These are phyloP conservation scores for Dillenia turbinata DNA, from an alignment of 164 flowering plant genomes.

Conservation along the genomic window DNA sequence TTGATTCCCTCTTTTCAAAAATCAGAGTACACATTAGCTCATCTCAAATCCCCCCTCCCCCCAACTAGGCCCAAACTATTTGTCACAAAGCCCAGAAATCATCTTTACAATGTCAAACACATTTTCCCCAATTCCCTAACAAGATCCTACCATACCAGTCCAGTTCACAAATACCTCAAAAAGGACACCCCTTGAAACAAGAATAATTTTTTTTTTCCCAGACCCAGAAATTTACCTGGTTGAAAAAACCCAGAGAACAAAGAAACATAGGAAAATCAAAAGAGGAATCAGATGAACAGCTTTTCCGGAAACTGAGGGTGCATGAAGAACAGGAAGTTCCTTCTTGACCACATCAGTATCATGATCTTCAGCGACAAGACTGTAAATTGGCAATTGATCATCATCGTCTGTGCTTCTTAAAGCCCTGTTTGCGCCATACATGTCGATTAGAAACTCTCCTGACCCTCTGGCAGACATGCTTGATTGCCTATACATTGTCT, in stretches of 20 bases:
- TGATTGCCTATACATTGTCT: too few relatives aligned
- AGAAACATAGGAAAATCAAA: constrained; percentile 42
- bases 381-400: constrained; percentile 22
- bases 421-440: constrained; percentile 20
- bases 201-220: too few relatives aligned
- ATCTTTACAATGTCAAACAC: too few relatives aligned
- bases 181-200: not conserved
- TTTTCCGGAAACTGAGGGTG: constrained; percentile 23
- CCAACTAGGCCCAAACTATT: too few relatives aligned
- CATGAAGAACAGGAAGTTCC: constrained; percentile 23
- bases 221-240: constrained; percentile 19
- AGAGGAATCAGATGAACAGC: constrained; percentile 62
- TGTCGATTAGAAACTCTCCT: constrained; percentile 42
- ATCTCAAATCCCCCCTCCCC: too few relatives aligned
- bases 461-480: constrained; percentile 21
- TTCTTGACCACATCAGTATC: constrained; percentile 36
- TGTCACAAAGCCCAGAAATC: too few relatives aligned
- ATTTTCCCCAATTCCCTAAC: too few relatives aligned
- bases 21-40: too few relatives aligned
- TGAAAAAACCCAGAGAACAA: constrained; percentile 55
- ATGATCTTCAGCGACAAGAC: constrained; percentile 10
- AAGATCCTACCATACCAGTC: too few relatives aligned
- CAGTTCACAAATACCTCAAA: not conserved
- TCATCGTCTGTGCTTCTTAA: constrained; percentile 19
- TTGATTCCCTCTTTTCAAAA: too few relatives aligned